Evolutionary conservation across 2,329 filamentous ascomycete genomes (phyloP).

Genomic region (Pseudogymnoascus pannorum): DNA sequence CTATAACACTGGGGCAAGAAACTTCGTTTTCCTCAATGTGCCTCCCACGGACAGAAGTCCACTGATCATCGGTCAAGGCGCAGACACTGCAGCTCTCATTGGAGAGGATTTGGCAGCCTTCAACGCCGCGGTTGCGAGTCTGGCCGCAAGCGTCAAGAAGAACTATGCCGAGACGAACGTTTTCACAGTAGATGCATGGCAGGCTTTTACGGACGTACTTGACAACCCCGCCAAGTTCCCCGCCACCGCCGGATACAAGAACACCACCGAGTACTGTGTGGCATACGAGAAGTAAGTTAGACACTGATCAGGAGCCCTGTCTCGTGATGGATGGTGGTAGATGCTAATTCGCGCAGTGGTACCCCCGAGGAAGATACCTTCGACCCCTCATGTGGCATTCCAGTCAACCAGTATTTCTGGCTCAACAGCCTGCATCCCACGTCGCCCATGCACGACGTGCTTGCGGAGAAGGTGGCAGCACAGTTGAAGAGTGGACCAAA

Average conservation of each 20-base stretch:
- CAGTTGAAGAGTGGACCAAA: constrained; percentile 34
- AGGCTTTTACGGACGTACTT: constrained; percentile 44
- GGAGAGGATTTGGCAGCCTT: constrained; percentile 42
- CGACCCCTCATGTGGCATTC: constrained; percentile 40
- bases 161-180: constrained; percentile 37
- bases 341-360: constrained; percentile 31
- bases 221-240: constrained; percentile 42
- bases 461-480: constrained; percentile 43
- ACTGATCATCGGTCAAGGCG: constrained; percentile 35
- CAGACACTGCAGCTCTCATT: constrained; percentile 28
- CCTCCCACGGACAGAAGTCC: constrained; percentile 51
- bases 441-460: constrained; percentile 52
- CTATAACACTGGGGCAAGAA: constrained; percentile 46
- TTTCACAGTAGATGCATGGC: constrained; percentile 46
- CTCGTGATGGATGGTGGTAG: background rate
- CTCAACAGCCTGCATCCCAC: constrained; percentile 58
- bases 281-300: constrained; percentile 45
- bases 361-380: constrained; percentile 37
- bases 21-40: constrained; percentile 53
- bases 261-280: constrained; percentile 47
- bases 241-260: constrained; percentile 46
- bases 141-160: constrained; percentile 32
- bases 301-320: background rate
- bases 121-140: constrained; percentile 38
- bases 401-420: constrained; percentile 59